Base-by-base conservation (phyloP, 768 basidiomycete species). In the Mycena venus region DNA sequence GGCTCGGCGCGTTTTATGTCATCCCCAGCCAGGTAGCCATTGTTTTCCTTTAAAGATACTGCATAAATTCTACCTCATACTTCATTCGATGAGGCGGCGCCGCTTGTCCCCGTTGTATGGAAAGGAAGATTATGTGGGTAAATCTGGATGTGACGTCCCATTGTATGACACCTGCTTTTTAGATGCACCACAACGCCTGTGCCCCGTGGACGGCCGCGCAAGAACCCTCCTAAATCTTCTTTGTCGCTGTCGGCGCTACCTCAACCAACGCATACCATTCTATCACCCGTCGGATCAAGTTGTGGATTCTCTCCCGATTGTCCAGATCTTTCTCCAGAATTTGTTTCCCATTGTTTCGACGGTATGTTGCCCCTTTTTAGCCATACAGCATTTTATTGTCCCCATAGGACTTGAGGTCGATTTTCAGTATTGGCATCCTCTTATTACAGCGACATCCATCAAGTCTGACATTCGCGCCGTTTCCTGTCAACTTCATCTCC, bases 341-440 rank as follows among this genome's bases (percentile, higher is more conserved):
- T 68, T 19, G 64, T 70, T n/a, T 42, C 68, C 3, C 68, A 75
- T 23, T 67, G 40, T 4, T 75, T 75, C 31, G 63, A 75, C 4
- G 64, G 73, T 70, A 12, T 14, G 73, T 61, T n/a, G 29, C 7
- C 21, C 23, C 51, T 17, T 6, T 12, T 17, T 29, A 17, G 7
- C 4, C 44, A 9, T 1, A 42, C 27, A 15, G 29, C 5, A 9
- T 12, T 31, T 44, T 4, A 42, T 15, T 23, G 14, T 7, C n/a
- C 36, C 17, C n/a, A 17, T 38, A 74, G 68, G 42, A 10, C 36
- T 66, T 5, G 32, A 4, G 2, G 10, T 27, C 11, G 34, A 59
- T 7, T 68, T 63, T 15, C 68, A 65, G 27, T 32, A 9, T 34
- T 9, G 6, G 1, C 62, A 66, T 25, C 68, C 68, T 15, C 62